Evolutionary conservation across 805 yeast genomes (phyloP).

Genomic region (Vanderwaltozyma polyspora): DNA sequence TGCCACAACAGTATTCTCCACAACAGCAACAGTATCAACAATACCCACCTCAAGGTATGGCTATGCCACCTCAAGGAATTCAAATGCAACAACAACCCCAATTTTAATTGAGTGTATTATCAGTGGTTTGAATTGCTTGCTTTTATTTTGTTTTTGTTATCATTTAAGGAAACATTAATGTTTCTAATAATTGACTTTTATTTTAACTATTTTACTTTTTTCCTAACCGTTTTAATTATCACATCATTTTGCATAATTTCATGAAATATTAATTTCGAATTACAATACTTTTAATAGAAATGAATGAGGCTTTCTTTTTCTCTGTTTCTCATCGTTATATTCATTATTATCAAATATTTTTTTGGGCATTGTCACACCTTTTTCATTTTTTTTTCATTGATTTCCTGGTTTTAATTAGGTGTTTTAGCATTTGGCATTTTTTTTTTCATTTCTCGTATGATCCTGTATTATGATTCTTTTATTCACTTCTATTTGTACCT

Average conservation of each 20-base stretch:
- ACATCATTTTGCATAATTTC: background rate
- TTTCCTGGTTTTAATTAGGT: background rate
- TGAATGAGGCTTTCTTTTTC: background rate
- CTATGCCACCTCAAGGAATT: slow-evolving; percentile 1
- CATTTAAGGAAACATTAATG: too few species aligned
- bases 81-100: slow-evolving; percentile 3
- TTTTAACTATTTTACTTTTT: background rate
- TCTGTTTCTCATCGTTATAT: background rate
- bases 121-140: background rate
- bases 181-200: too few species aligned
- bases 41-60: slow-evolving; percentile 2
- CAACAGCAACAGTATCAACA: slow-evolving; percentile 2
- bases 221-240: background rate
- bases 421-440: slow-evolving; percentile 1
- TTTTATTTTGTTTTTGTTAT: background rate
- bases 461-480: background rate
- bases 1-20: slow-evolving; percentile 1
- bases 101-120: background rate
- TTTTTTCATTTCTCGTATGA: slow-evolving; percentile 1
- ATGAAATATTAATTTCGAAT: background rate
- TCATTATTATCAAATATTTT: background rate
- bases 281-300: background rate
- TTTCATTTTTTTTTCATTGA: background rate
- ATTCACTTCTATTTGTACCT: background rate
- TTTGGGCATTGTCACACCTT: background rate